A percentile compares a stretch with the other conserved stretches of the same genome.
Conservation (phyloP, 129 eudicot genomes). For the Escallonia rubra region DNA sequence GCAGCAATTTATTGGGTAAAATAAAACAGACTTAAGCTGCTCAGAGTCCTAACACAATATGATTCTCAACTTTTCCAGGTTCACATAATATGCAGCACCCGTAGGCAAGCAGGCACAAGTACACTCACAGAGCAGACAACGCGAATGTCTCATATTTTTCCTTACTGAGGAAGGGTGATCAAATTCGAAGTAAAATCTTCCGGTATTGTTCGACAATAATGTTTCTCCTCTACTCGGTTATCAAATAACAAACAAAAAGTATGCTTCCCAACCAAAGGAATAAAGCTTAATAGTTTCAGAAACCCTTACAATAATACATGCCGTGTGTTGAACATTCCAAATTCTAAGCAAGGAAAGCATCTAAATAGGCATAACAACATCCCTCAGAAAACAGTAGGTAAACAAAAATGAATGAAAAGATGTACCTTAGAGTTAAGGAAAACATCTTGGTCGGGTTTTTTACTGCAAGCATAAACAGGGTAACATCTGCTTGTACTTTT, state of each 20-base stretch:
- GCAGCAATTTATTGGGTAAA: too few species aligned
- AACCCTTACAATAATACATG: background rate
- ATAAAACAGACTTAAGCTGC: too few species aligned
- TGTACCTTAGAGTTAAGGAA: constrained; percentile 29
- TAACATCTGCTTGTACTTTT: constrained; percentile 5
- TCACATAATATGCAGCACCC: too few species aligned
- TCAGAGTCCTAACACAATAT: too few species aligned
- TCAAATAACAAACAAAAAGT: background rate
- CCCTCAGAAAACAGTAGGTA: background rate
- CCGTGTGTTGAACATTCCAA: background rate
- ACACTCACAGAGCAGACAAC: too few species aligned
- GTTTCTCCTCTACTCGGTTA: background rate
- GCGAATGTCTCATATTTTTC: too few species aligned
- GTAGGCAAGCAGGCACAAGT: too few species aligned
- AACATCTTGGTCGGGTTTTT: constrained; percentile 16
- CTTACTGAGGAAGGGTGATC: too few species aligned
- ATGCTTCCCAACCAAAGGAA: background rate
- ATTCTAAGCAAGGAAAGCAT: background rate
- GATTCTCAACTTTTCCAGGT: too few species aligned
- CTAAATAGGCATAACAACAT: background rate
- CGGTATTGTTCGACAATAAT: too few species aligned
- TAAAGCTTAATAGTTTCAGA: background rate
- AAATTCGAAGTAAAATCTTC: too few species aligned
- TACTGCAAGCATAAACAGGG: constrained; percentile 16
- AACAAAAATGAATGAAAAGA: background rate